Evolutionary conservation across 2,329 filamentous ascomycete species (phyloP).

Genomic region (Gremmenia infestans): DNA sequence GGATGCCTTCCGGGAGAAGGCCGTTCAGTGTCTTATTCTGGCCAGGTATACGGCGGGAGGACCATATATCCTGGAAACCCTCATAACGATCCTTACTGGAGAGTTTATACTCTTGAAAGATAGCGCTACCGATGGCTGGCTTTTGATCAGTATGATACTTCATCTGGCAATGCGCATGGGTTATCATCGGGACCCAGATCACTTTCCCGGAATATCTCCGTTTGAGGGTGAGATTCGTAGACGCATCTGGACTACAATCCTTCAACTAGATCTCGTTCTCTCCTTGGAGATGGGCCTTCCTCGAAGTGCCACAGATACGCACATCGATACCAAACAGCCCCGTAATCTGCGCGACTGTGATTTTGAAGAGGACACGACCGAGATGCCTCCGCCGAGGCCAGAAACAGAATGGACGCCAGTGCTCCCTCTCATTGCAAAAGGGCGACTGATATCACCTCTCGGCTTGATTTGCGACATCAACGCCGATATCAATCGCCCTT

Average conservation of each 20-base stretch:
- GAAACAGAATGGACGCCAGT: constrained; percentile 12
- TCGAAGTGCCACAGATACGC: constrained; percentile 39
- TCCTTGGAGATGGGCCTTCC: constrained; percentile 64
- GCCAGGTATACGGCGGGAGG: constrained; percentile 27
- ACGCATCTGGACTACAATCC: constrained; percentile 49
- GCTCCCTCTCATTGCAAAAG: constrained; percentile 38
- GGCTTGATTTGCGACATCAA: constrained; percentile 36
- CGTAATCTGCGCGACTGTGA: constrained; percentile 38
- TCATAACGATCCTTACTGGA: constrained; percentile 22
- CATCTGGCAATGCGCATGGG: constrained; percentile 51
- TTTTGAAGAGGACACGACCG: constrained; percentile 32
- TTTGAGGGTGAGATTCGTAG: constrained; percentile 60
- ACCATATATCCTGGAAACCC: constrained; percentile 27
- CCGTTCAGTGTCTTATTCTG: constrained; percentile 29
- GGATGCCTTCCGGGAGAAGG: constrained; percentile 28
- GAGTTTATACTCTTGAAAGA: constrained; percentile 26
- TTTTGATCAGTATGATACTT: constrained; percentile 28
- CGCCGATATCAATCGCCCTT: constrained; percentile 30
- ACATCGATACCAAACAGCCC: constrained; percentile 36
- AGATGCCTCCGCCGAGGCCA: constrained; percentile 38
- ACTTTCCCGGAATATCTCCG: constrained; percentile 41
- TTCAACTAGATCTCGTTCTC: constrained; percentile 57
- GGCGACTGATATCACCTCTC: constrained; percentile 32
- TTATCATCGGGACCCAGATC: constrained; percentile 49
- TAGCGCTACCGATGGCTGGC: constrained; percentile 21